phyloP scores from a whole-genome alignment of 1,284 basidiomycete species.

The Fomitiporia mediterranea region DNA sequence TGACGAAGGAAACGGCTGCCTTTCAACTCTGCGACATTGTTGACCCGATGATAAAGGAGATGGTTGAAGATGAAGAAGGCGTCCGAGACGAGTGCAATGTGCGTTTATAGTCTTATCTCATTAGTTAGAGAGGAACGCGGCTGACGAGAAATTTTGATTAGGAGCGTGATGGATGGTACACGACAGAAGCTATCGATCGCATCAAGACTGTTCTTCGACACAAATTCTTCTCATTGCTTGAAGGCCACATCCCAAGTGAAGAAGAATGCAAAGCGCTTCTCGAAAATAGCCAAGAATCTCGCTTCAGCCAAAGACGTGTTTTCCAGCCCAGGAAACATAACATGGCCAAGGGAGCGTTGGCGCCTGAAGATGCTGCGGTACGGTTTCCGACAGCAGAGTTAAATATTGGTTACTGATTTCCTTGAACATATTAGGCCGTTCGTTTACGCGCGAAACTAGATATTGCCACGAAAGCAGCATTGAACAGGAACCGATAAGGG shows the following conservation, averaged over 20 bases:
- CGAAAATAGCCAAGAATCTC: constrained; percentile 32
- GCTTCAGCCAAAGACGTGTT: constrained; percentile 21
- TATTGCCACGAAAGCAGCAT: constrained; percentile 10
- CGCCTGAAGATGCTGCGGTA: constrained; percentile 77
- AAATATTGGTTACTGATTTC: not conserved
- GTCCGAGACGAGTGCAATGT: constrained; percentile 68
- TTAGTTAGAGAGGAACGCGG: not conserved
- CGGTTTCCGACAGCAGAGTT: constrained; percentile 23
- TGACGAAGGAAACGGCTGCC: constrained; percentile 80
- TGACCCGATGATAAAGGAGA: constrained; percentile 74
- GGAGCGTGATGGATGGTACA: constrained; percentile 87
- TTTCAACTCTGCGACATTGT: constrained; percentile 92
- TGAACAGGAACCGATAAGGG: constrained; percentile 24
- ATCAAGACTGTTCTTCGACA: constrained; percentile 83
- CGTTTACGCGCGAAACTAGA: constrained; percentile 21
- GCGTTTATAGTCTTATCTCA: constrained; percentile 39
- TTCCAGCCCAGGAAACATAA: constrained; percentile 69
- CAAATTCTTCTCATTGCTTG: constrained; percentile 82
- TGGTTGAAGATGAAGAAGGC: constrained; percentile 71
- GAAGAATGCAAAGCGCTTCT: constrained; percentile 68
- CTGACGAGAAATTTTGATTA: constrained; percentile 26
- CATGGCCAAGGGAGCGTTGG: constrained; percentile 77
- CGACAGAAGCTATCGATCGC: constrained; percentile 64
- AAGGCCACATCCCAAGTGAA: constrained; percentile 64
- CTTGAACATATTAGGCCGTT: constrained; percentile 6